phyloP scores from a whole-genome alignment of 169 alveolate species.

The Plasmodium billcollinsi region DNA sequence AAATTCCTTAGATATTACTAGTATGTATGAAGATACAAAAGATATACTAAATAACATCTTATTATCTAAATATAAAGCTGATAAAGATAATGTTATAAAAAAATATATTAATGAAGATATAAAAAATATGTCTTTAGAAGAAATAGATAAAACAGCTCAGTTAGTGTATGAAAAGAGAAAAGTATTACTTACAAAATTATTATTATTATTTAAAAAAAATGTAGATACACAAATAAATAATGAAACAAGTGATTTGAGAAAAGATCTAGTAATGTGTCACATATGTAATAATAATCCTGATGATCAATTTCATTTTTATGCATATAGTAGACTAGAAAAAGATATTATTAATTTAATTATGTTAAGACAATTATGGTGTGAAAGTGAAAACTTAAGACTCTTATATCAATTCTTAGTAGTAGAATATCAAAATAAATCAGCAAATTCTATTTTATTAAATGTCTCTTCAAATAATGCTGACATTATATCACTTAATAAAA shows the following conservation, averaged over 20 bases:
- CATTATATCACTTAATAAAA: conserved; percentile 16
- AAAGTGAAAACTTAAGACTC: conserved; percentile 50
- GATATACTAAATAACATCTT: conserved; percentile 35
- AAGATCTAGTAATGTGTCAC: conserved; percentile 75
- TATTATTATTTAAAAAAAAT: conserved; percentile 55
- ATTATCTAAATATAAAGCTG: conserved; percentile 65
- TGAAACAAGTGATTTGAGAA: conserved; percentile 73
- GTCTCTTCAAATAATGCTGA: conserved; percentile 2
- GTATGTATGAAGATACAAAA: conserved; percentile 48
- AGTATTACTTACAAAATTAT: conserved; percentile 23
- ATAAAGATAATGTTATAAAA: conserved; percentile 39
- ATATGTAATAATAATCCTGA: conserved; percentile 76
- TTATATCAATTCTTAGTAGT: conserved; percentile 38
- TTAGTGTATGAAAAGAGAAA: conserved; percentile 55
- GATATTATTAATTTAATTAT: conserved; percentile 71
- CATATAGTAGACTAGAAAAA: conserved; percentile 75
- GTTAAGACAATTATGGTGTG: conserved; percentile 74
- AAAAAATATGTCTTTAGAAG: conserved; percentile 49
- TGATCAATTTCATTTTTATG: conserved; percentile 76
- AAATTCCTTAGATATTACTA: conserved; percentile 25
- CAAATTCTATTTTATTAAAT: conserved; percentile 52
- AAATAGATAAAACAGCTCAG: conserved; percentile 50
- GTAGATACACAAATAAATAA: conserved; percentile 71
- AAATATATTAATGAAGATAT: conserved; percentile 66
- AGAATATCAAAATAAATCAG: conserved; percentile 68